phyloP scores from a whole-genome alignment of 495 filamentous ascomycete species.

The Xylona heveae region DNA sequence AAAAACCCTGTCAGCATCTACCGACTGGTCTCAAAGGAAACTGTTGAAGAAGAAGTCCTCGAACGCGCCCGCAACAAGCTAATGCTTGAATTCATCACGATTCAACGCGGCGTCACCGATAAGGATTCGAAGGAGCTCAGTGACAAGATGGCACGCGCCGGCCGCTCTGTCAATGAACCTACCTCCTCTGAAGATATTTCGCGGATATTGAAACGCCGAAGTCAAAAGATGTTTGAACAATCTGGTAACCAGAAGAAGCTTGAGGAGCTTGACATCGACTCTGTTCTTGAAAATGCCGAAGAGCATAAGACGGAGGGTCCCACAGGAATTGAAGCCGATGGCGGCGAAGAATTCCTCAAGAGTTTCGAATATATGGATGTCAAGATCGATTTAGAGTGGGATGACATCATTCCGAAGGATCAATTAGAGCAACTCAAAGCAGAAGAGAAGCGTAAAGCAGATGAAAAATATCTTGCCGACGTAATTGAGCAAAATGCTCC shows the following conservation, averaged over 20 bases:
- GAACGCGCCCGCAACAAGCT: constrained; percentile 93
- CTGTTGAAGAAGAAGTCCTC: constrained; percentile 92
- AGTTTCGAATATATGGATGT: constrained; percentile 78
- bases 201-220: constrained; percentile 77
- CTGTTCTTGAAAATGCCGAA: constrained; percentile 87
- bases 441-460: constrained; percentile 63
- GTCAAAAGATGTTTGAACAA: constrained; percentile 94
- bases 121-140: constrained; percentile 53
- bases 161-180: constrained; percentile 37
- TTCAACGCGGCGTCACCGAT: constrained; percentile 89
- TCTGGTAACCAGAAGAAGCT: constrained; percentile 87
- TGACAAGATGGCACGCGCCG: constrained; percentile 38
- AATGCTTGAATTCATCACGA: constrained; percentile 94
- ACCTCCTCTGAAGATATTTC: constrained; percentile 79
- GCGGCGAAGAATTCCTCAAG: constrained; percentile 81
- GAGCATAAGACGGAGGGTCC: constrained; percentile 83
- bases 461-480: constrained; percentile 62
- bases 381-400: constrained; percentile 88
- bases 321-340: constrained; percentile 76
- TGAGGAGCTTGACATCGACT: constrained; percentile 96
- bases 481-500: constrained; percentile 74
- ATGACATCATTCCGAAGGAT: constrained; percentile 92
- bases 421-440: constrained; percentile 72
- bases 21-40: constrained; percentile 88
- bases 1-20: constrained; percentile 91